phyloP scores from a whole-genome alignment of 805 yeast species.

The Torulaspora gathmanii region DNA sequence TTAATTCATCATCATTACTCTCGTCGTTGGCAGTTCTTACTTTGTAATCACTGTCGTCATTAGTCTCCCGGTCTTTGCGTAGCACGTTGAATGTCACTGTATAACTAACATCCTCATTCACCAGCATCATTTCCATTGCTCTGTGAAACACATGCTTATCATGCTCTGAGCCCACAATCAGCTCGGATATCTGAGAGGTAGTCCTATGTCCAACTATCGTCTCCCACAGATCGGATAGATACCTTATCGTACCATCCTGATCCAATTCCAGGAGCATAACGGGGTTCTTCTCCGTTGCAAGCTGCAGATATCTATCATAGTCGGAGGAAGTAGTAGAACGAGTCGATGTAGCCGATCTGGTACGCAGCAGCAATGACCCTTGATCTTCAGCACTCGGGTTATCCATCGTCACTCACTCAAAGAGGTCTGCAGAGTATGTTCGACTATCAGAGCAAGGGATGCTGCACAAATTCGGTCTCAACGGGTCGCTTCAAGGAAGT shows the following conservation, averaged over 20 bases:
- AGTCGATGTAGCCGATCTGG: constrained; percentile 11
- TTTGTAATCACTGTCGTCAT: constrained; percentile 13
- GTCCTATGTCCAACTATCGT: constrained; percentile 43
- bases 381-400: constrained; percentile 4
- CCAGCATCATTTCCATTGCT: constrained; percentile 65
- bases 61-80: not conserved
- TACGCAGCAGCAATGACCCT: constrained; percentile 7
- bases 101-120: constrained; percentile 65
- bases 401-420: not conserved
- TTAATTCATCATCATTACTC: constrained; percentile 39
- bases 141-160: constrained; percentile 65
- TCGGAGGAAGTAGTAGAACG: constrained; percentile 22
- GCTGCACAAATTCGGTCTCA: not conserved
- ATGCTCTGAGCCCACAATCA: constrained; percentile 59
- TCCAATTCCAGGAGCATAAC: constrained; percentile 82
- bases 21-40: too few relatives aligned
- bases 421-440: not conserved
- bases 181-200: constrained; percentile 48
- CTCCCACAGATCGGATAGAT: constrained; percentile 75
- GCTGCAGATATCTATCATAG: constrained; percentile 48
- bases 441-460: not conserved
- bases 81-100: constrained; percentile 61
- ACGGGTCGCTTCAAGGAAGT: not conserved
- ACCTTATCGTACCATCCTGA: constrained; percentile 70
- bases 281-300: constrained; percentile 65